Conservation (phyloP, 2,329 filamentous ascomycete species). For the Aspergillus viridinutans region DNA sequence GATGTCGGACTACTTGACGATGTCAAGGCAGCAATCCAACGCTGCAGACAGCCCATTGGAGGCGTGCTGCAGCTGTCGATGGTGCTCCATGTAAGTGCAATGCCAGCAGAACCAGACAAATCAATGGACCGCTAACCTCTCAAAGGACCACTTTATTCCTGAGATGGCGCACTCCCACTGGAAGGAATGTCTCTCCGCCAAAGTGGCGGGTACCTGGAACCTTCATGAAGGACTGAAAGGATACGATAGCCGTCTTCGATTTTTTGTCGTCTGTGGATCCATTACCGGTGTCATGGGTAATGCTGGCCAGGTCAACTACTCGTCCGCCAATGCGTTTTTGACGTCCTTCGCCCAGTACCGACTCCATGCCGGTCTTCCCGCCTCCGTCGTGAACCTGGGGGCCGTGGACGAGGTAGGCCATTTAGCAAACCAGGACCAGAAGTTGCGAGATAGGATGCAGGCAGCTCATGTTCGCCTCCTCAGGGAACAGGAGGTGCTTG, state of each 20-base stretch:
- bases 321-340: constrained; percentile 27
- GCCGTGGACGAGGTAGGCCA: no score
- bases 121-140: no score
- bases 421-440: no score
- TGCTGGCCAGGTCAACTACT: constrained; percentile 37
- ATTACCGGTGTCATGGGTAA: constrained; percentile 29
- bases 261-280: constrained; percentile 27
- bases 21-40: background rate
- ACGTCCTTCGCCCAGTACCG: constrained; percentile 20
- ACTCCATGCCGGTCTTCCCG: constrained; percentile 12
- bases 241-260: constrained; percentile 1
- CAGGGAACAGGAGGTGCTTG: no score
- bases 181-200: constrained; percentile 3
- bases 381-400: no score
- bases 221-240: constrained; percentile 11
- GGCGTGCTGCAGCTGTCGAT: constrained; percentile 21
- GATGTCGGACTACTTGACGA: constrained; percentile 5
- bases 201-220: constrained; percentile 16
- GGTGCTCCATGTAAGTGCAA: constrained; percentile 13
- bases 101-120: no score
- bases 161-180: background rate
- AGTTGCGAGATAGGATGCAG: no score
- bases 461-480: no score
- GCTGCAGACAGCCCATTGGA: constrained; percentile 3
- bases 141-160: no score